Conservation (phyloP, 805 yeast species). For the Cyberlindnera mrakii region DNA sequence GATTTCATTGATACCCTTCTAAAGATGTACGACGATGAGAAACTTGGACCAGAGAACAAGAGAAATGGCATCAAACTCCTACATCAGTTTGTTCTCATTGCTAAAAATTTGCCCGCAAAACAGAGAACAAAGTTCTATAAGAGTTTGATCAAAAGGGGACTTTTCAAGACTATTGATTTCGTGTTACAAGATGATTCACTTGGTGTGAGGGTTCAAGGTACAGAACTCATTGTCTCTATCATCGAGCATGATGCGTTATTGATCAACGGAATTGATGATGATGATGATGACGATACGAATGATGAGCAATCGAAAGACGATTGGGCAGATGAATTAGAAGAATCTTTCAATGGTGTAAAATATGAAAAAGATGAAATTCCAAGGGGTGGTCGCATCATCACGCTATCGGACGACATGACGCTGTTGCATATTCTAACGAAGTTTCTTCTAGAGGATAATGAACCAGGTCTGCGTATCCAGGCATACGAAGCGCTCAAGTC, state of each 20-base stretch:
- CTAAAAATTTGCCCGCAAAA: conserved; percentile 54
- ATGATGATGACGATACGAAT: conserved; percentile 1
- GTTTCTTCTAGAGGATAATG: conserved; percentile 54
- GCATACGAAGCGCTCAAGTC: conserved; percentile 78
- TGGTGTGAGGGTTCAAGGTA: conserved; percentile 59
- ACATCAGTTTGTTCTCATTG: conserved; percentile 73
- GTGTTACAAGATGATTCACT: conserved; percentile 52
- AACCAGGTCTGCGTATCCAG: conserved; percentile 72
- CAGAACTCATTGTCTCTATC: conserved; percentile 73
- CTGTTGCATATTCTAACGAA: conserved; percentile 49
- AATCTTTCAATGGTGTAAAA: conserved; percentile 7
- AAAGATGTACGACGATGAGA: conserved; percentile 36
- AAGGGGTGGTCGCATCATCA: conserved; percentile 1
- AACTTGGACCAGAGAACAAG: conserved; percentile 25
- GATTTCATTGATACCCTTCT: conserved; percentile 56
- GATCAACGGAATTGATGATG: conserved; percentile 29
- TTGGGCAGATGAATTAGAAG: conserved; percentile 3
- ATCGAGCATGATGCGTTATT: conserved; percentile 78
- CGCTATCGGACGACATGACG: conserved; percentile 51
- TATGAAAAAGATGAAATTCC: conserved; percentile 4
- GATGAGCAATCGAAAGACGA: neutral
- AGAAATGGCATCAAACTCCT: conserved; percentile 73
- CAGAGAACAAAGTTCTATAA: conserved; percentile 65
- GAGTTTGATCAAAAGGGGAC: conserved; percentile 57
- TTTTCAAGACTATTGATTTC: conserved; percentile 63